A percentile compares a stretch with the other conserved stretches of the same genome.
Conservation (phyloP, 805 yeast genomes). For the Ogataea ganodermae region DNA sequence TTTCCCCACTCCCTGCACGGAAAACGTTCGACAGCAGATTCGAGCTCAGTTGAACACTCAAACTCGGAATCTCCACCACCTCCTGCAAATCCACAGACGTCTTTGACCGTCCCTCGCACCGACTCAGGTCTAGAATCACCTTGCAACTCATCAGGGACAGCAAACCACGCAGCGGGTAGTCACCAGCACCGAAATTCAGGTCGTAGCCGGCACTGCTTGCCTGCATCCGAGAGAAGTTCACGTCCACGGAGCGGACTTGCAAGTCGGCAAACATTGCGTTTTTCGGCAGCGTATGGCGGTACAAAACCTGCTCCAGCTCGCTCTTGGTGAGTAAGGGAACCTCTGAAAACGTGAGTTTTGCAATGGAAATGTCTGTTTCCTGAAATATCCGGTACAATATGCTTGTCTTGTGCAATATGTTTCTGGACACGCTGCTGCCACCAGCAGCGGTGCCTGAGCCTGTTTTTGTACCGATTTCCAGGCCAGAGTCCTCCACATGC, state of each 20-base stretch:
- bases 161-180: conserved; percentile 44
- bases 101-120: conserved; percentile 7
- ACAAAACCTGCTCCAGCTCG: conserved; percentile 13
- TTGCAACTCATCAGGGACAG: conserved; percentile 41
- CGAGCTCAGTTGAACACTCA: conserved; percentile 20
- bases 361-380: conserved; percentile 25
- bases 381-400: conserved; percentile 25
- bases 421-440: conserved; percentile 1
- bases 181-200: conserved; percentile 40
- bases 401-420: conserved; percentile 17
- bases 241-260: conserved; percentile 20
- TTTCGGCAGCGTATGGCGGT: conserved; percentile 3
- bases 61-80: conserved; percentile 34
- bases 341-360: conserved; percentile 26
- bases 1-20: too few relatives aligned
- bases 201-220: conserved; percentile 46
- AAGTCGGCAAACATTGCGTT: conserved; percentile 20
- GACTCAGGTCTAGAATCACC: conserved; percentile 27
- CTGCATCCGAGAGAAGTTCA: conserved; percentile 20
- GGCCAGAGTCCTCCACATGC: neutral
- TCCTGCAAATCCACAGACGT: conserved; percentile 28
- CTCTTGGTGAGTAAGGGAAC: conserved; percentile 26
- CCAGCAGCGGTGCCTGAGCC: neutral
- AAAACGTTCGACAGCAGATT: conserved; percentile 23
- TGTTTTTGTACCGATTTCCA: neutral